phyloP scores from a whole-genome alignment of 345 rosid genomes.

The Corymbia maculata region DNA sequence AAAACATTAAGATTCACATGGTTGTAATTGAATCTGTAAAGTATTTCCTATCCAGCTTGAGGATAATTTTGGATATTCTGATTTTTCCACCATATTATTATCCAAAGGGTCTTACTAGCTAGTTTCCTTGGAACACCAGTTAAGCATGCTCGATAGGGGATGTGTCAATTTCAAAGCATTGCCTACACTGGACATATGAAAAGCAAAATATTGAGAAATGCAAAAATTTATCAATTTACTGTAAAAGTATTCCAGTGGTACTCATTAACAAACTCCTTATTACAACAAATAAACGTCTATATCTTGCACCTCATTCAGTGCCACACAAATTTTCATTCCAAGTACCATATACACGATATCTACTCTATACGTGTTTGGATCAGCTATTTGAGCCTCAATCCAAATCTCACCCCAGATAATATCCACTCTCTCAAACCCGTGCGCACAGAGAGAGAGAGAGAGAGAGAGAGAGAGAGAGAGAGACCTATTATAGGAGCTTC shows the following conservation, averaged over 20 bases:
- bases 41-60: not conserved
- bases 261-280: not conserved
- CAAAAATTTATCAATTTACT: not conserved
- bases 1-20: not conserved
- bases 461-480: not conserved
- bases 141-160: not conserved
- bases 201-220: not conserved
- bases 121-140: not conserved
- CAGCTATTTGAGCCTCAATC: not conserved
- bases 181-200: not conserved
- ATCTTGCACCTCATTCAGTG: not conserved
- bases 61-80: not conserved
- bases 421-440: not conserved
- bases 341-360: not conserved
- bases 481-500: slow-evolving; percentile 83
- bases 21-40: not conserved
- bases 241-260: not conserved
- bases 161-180: not conserved
- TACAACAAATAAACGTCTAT: not conserved
- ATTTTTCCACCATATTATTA: not conserved
- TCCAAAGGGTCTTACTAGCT: not conserved
- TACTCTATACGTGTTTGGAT: not conserved
- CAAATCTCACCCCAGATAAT: not conserved
- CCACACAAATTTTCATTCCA: not conserved
- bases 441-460: not conserved